Percentiles rank a stretch among this genome's conserved stretches.
Conservation (phyloP, 805 yeast genomes). For the Nakazawaea pomicola region DNA sequence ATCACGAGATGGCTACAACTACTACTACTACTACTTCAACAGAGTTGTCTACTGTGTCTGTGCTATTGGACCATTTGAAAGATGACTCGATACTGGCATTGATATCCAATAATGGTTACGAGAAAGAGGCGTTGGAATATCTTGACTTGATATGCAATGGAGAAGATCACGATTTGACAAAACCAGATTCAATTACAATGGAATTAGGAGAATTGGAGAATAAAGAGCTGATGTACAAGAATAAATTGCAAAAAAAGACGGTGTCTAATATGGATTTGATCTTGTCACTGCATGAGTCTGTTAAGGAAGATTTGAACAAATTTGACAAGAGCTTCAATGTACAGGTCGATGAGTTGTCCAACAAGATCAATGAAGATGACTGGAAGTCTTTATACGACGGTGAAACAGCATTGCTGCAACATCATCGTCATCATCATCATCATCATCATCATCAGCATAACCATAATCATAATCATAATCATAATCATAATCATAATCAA, state of each 20-base stretch:
- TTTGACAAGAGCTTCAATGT: conserved; percentile 29
- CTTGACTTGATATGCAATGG: conserved; percentile 22
- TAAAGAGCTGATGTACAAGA: conserved; percentile 42
- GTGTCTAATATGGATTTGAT: conserved; percentile 40
- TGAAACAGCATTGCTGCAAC: conserved; percentile 18
- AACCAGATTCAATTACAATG: conserved; percentile 12
- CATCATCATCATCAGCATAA: not conserved
- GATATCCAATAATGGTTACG: conserved; percentile 28
- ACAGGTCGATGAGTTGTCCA: conserved; percentile 25
- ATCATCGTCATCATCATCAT: conserved; percentile 15
- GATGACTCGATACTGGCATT: conserved; percentile 21
- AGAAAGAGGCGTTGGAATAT: conserved; percentile 28
- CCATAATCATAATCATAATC: too few species aligned
- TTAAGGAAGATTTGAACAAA: conserved; percentile 25
- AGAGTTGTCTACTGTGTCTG: conserved; percentile 18
- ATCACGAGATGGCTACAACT: conserved; percentile 2
- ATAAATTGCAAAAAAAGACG: conserved; percentile 35
- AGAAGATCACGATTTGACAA: conserved; percentile 4
- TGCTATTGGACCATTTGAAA: conserved; percentile 32
- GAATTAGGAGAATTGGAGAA: conserved; percentile 73
- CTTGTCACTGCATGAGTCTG: conserved; percentile 27
- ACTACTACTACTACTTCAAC: not conserved
- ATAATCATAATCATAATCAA: too few species aligned
- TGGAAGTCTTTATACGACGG: conserved; percentile 16
- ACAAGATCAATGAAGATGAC: conserved; percentile 24